phyloP scores from a whole-genome alignment of 2,329 filamentous ascomycete species.

The Fusarium hostae region DNA sequence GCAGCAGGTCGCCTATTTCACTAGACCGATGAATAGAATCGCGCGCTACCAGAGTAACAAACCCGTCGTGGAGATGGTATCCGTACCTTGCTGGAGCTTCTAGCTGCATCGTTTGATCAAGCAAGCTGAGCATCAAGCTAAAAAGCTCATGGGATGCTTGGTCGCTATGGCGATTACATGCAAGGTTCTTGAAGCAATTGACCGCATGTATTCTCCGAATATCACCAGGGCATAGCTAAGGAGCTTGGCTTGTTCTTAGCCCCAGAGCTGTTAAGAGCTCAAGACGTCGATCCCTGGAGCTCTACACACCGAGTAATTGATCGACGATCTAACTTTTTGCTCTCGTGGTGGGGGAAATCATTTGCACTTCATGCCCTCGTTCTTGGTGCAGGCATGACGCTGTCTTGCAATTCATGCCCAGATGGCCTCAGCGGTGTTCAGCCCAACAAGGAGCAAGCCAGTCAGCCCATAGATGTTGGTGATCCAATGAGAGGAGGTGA shows the following conservation, averaged over 20 bases:
- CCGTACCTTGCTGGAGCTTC: slow-evolving; percentile 28
- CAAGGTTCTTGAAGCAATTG: slow-evolving; percentile 31
- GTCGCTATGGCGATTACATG: slow-evolving; percentile 35
- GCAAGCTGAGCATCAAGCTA: slow-evolving; percentile 35
- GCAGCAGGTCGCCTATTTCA: slow-evolving; percentile 24
- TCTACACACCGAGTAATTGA: slow-evolving; percentile 30
- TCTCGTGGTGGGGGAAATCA: slow-evolving; percentile 20
- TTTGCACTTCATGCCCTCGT: slow-evolving; percentile 22
- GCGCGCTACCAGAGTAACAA: slow-evolving; percentile 11
- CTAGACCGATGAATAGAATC: slow-evolving; percentile 24
- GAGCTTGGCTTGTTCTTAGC: slow-evolving; percentile 32
- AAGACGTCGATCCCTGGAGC: slow-evolving; percentile 25
- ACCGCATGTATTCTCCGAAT: slow-evolving; percentile 16
- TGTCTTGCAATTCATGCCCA: slow-evolving; percentile 19
- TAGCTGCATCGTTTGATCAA: slow-evolving; percentile 31
- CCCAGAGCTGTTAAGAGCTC: slow-evolving; percentile 27
- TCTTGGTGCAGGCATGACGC: slow-evolving; percentile 12
- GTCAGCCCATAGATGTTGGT: slow-evolving; percentile 30
- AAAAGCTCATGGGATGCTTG: slow-evolving; percentile 24
- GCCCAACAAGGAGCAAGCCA: slow-evolving; percentile 21
- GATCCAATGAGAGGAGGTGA: slow-evolving; percentile 13
- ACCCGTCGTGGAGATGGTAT: slow-evolving; percentile 25
- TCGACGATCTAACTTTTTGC: slow-evolving; percentile 30
- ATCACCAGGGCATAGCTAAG: slow-evolving; percentile 32
- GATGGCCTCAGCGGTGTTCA: slow-evolving; percentile 36